Evolutionary conservation across 257 asterid species (phyloP).

Genomic region (Solanum acaule): DNA sequence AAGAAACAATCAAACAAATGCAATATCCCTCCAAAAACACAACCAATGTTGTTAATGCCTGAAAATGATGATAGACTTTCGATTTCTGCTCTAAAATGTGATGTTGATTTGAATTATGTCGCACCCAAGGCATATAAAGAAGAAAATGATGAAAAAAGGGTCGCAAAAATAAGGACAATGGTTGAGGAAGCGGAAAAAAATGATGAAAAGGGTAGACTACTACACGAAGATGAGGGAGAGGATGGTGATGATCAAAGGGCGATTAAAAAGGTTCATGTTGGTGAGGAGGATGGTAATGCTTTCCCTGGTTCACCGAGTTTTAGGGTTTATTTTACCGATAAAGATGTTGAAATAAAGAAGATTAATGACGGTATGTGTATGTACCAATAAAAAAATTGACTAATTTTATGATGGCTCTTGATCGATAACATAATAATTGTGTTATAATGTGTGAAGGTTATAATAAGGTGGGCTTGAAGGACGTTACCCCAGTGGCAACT

Average conservation of each 20-base stretch:
- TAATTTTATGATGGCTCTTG: not conserved
- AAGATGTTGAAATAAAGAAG: not conserved
- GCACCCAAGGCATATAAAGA: not conserved
- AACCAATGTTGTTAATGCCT: constrained; percentile 9
- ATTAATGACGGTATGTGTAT: not conserved
- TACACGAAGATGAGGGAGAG: not conserved
- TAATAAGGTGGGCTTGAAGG: not conserved
- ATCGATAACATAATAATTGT: not conserved
- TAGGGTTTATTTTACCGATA: constrained; percentile 25
- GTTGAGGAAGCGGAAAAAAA: not conserved
- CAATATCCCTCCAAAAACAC: constrained; percentile 22
- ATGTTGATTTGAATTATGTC: not conserved
- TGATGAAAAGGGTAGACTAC: not conserved
- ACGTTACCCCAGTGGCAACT: not conserved
- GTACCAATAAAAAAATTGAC: not conserved
- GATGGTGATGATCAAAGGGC: constrained; percentile 17
- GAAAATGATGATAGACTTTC: not conserved
- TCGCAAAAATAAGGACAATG: not conserved
- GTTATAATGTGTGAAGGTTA: not conserved
- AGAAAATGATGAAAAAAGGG: not conserved
- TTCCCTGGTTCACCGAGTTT: constrained; percentile 42
- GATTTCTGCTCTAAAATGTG: not conserved
- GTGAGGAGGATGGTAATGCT: not conserved
- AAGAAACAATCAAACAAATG: constrained; percentile 6
- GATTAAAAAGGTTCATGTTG: constrained; percentile 7